Conservation (phyloP, 345 rosid species). For the Eutrema yunnanense region DNA sequence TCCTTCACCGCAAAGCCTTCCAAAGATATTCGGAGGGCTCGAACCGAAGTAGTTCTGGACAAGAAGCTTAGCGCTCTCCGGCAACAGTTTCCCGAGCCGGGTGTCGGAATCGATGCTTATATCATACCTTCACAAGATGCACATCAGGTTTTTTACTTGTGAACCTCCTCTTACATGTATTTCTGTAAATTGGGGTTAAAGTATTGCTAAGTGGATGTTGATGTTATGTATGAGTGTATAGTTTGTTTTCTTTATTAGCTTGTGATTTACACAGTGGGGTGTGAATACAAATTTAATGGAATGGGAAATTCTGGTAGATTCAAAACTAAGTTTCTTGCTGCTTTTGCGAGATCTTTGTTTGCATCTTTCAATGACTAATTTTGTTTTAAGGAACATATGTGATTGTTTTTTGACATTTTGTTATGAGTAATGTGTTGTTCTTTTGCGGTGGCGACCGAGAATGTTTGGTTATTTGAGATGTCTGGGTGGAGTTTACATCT, state of each 20-base stretch:
- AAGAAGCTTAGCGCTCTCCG: constrained; percentile 71
- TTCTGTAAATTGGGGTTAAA: neutral
- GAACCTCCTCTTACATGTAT: neutral
- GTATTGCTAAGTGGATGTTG: neutral
- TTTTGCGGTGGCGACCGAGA: neutral
- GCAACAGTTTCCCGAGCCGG: constrained; percentile 55
- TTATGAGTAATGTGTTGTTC: neutral
- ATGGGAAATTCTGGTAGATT: neutral
- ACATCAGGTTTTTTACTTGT: constrained; percentile 55
- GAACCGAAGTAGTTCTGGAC: constrained; percentile 38
- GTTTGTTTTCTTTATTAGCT: neutral
- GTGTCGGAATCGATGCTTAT: constrained; percentile 84
- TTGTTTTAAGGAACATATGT: neutral
- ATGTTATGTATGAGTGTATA: neutral
- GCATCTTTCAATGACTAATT: neutral
- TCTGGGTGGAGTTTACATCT: no score
- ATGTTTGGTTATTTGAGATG: neutral
- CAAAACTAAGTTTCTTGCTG: neutral
- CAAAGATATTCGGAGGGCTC: constrained; percentile 47
- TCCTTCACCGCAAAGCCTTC: constrained; percentile 73
- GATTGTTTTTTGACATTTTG: no score
- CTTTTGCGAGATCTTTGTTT: neutral
- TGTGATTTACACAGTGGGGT: neutral
- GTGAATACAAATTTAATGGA: neutral
- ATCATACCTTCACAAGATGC: constrained; percentile 96